These are phyloP conservation scores for Syzygium oleosum DNA, from an alignment of 345 rosid genomes.

Conservation along the genomic window DNA sequence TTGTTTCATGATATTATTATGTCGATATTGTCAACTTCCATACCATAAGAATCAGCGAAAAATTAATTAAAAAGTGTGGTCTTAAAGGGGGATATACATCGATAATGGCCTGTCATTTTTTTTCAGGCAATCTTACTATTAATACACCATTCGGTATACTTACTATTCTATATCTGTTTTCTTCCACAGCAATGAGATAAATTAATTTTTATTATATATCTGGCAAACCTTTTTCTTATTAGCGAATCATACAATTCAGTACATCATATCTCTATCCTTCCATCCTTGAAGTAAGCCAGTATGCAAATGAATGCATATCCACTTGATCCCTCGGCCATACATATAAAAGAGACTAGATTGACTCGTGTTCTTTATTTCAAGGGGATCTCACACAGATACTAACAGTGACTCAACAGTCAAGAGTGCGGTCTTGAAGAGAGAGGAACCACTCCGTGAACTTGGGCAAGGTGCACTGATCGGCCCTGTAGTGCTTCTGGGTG, in stretches of 20 bases:
- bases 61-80: neutral
- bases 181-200: neutral
- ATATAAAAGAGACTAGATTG: neutral
- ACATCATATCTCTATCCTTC: neutral
- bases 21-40: neutral
- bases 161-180: neutral
- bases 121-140: neutral
- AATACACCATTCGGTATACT: neutral
- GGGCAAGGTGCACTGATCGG: conserved; percentile 32
- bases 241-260: neutral
- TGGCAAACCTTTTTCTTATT: neutral
- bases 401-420: neutral
- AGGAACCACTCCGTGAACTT: conserved; percentile 26
- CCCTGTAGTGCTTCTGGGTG: conserved; percentile 34
- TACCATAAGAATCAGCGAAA: neutral
- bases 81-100: neutral
- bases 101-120: neutral
- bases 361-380: neutral
- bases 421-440: neutral
- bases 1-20: neutral
- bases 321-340: neutral
- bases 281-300: too few relatives aligned
- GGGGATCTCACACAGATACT: neutral
- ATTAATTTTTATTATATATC: neutral
- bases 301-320: neutral